Base-by-base conservation (phyloP, 2,329 filamentous ascomycete genomes). In the Cercospora sp. region DNA sequence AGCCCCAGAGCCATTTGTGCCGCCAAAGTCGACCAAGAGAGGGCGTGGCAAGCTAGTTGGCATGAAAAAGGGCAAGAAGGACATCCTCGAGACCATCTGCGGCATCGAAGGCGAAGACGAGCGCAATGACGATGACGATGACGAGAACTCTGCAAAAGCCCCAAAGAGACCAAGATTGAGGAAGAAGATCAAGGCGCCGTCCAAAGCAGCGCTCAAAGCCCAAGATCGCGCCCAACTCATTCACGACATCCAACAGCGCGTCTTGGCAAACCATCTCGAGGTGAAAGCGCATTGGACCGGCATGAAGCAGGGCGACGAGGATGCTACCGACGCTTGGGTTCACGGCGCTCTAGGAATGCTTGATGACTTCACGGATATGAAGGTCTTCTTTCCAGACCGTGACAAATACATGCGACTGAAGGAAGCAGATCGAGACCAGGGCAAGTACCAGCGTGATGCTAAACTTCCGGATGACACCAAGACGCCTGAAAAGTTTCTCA, bases 401-500 rank as follows among this genome's bases (percentile, higher is more conserved):
- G 80, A 86, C 71, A 81, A 84, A 73, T 78, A 83, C 74, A 79
- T 82, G 33, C 71, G 80, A 42, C 85, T 87, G 65, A 80, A 82
- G 51, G 84, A 79, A 5, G 79, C 78, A 59, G 74, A 69, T 31
- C 63, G 45, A 28, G 67, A 62, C 57, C 65, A 55, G 33, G 63
- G 63, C 12, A 45, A 58, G 53, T 65, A 55, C n/a, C 59, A 57
- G 33, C 57, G 55, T 10, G 36, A 45, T 18, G 60, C 64, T 30
- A 67, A 72, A 23, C 64, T 63, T 5, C 33, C 53, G 28, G 69
- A 68, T 73, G 69, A 80, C 83, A 77, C 80, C 80, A 65, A 79
- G 78, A 60, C 79, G 81, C 65, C 78, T 82, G 42, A 79, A 58
- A 83, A 85, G 68, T 94, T 93, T 76, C 90, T 92, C 72, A 91